Evolutionary conservation across 202 grass and related monocot genomes (phyloP).

Genomic region (Setaria viridis): DNA sequence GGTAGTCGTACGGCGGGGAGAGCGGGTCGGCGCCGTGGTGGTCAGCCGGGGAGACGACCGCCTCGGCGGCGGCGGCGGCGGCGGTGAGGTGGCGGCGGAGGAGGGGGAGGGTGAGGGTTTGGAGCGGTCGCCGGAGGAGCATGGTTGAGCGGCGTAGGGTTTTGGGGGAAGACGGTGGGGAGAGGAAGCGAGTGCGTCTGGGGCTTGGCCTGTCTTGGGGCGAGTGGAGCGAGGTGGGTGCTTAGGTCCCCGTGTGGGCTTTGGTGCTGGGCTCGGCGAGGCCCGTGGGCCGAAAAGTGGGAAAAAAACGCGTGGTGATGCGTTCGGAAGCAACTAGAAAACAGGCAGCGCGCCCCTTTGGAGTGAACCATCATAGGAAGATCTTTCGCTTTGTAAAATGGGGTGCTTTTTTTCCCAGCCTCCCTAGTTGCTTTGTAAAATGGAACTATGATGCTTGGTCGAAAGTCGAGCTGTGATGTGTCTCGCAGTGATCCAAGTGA

Average conservation of each 20-base stretch:
- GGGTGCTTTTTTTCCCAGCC: too few species aligned
- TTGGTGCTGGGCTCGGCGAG: not conserved
- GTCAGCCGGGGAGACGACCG: not conserved
- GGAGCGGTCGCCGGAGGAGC: slow-evolving; percentile 71
- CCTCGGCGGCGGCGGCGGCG: slow-evolving; percentile 19
- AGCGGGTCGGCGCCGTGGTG: slow-evolving; percentile 18
- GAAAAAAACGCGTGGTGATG: not conserved
- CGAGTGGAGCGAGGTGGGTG: too few species aligned
- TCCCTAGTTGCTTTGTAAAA: too few species aligned
- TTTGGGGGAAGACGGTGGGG: slow-evolving; percentile 11
- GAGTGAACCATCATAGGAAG: too few species aligned
- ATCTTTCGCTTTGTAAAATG: too few species aligned
- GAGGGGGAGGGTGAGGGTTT: slow-evolving; percentile 38
- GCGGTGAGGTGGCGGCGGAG: slow-evolving; percentile 41
- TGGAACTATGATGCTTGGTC: too few species aligned
- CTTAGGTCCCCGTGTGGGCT: not conserved
- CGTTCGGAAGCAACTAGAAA: not conserved
- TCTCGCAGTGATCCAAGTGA: too few species aligned
- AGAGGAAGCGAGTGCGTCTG: not conserved
- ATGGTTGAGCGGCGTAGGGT: slow-evolving; percentile 56
- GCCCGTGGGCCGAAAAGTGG: not conserved
- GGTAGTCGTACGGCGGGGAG: slow-evolving; percentile 69
- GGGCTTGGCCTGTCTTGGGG: not conserved
- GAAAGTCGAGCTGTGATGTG: too few species aligned
- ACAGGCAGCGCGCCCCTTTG: too few species aligned